Base-by-base conservation (phyloP, 1,284 basidiomycete species). In the Ustilago bromivora region DNA sequence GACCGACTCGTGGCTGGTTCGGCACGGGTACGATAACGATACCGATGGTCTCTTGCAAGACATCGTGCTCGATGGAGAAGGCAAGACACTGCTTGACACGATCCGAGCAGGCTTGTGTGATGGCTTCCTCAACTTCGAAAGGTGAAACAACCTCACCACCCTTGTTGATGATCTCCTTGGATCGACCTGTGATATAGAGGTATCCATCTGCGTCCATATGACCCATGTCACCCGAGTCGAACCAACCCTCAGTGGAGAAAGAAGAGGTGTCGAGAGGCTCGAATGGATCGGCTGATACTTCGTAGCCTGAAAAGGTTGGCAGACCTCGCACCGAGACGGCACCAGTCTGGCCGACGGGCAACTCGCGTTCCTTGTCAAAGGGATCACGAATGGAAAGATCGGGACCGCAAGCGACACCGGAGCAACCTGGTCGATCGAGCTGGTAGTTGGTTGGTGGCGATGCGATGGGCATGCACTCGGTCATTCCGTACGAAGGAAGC, bases 121-220 rank as follows among this genome's bases (percentile, higher is more conserved):
- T 83, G 46, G 84, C 84, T 59, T 86, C 84, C 57, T 86, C 84
- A 13, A 86, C 84, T 56, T 86, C 84, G 57, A 86, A 86, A n/a
- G 84, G 84, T 11, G 84, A 86, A 31, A 86, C 78, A 51, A 86
- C 84, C 52, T 86, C 84, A 73, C 84, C 84, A 67, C 84, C 84
- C 75, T 86, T 86, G 82, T 86, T 86, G 74, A 86, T 86, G 76
- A 86, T 86, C 66, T 86, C 84, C 64, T 86, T 86, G 12, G 82
- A 84, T 49, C 84, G 83, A 76, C 84, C 84, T 12, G 84, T 86
- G 67, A 86, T 86, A 74, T 76, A 86, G 54, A 86, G 77, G 61
- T 86, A 86, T 53, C 84, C 84, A 58, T 86, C 84, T 19, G 82
- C 71, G 54, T 86, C 84, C 84, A 85, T 85, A 68, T 86, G 84